A percentile compares a stretch with the other conserved stretches of the same genome.
Evolutionary conservation across 805 yeast species (phyloP).

Genomic region (Ogataea chonburiensis): DNA sequence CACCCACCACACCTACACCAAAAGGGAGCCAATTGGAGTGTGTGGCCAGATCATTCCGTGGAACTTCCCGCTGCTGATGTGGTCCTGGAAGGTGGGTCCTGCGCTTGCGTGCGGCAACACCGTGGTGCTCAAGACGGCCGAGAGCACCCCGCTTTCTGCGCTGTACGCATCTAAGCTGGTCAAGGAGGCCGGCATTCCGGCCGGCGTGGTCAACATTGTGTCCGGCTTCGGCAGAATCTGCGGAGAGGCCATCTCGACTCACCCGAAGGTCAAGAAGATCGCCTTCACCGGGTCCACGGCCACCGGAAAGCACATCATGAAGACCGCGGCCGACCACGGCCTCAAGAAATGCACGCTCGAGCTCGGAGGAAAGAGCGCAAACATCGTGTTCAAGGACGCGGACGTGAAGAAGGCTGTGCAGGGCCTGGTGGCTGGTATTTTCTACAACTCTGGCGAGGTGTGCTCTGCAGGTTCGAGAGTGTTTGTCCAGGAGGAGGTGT

Average conservation of each 20-base stretch:
- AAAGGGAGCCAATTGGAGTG: constrained; percentile 75
- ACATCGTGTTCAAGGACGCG: constrained; percentile 70
- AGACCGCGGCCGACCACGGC: constrained; percentile 65
- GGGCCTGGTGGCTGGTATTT: constrained; percentile 64
- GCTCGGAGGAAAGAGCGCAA: constrained; percentile 83
- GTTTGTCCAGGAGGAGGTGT: constrained; percentile 68
- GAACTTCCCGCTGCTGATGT: constrained; percentile 82
- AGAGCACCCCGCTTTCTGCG: constrained; percentile 74
- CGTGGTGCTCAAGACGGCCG: constrained; percentile 70
- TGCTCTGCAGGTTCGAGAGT: constrained; percentile 83
- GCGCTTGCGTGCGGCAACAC: constrained; percentile 78
- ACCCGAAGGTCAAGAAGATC: constrained; percentile 68
- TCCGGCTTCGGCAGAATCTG: constrained; percentile 74
- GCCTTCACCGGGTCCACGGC: constrained; percentile 84
- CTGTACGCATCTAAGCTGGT: constrained; percentile 59
- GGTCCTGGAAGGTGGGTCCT: constrained; percentile 78
- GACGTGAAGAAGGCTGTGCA: constrained; percentile 49
- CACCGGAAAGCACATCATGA: constrained; percentile 70
- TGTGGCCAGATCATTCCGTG: constrained; percentile 85
- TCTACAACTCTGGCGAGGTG: constrained; percentile 79
- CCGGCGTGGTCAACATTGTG: constrained; percentile 71
- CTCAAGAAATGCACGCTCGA: constrained; percentile 79
- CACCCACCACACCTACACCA: constrained; percentile 61
- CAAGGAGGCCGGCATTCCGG: constrained; percentile 69
- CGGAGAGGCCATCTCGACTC: constrained; percentile 69